Base-by-base conservation (phyloP, 306 rosid genomes). In the Pyrus pyrifolia region DNA sequence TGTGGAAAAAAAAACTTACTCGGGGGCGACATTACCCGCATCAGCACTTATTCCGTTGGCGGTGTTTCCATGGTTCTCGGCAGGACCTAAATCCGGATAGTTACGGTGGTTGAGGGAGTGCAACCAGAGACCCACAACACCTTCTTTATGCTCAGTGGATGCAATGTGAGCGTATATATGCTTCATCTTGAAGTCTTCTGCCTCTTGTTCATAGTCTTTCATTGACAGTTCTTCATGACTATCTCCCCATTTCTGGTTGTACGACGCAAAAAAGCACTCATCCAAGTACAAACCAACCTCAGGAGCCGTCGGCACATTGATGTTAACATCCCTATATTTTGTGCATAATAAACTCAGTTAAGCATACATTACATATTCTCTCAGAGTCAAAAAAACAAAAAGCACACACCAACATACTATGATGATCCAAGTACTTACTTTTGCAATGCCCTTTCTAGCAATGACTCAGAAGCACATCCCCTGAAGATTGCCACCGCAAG, bases 241-340 rank as follows among this genome's bases (percentile, higher is more conserved):
- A 68, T 88, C 97, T 78, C 89, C 91, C 98, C 98, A 94, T 82
- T 94, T 94, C 72, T 92, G 82, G 85, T 94, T 94, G 73, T 94
- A 94, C 11, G 98, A 94, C 58, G 93, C 0, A 79, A 88, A 94
- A 80, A 90, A 76, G 80, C 98, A 94, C 87, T 94, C 98, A 10
- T 94, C 97, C 81, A 92, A 85, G 86, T 83, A 94, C 69, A 94
- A 87, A 31, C 98, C 98, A 80, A 90, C 92, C 83, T 94, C 98
- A n/a, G 98, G 97, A 30, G 97, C 98, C 25, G 96, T 94, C 53
- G 98, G 98, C 81, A 94, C 95, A 72, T 84, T 94, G 44, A 94
- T 80, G 82, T 85, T 86, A 22, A 90, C 85, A 68, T 92, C 97
- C 90, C 97, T 91, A 73, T 57, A 80, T 65, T 73, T 33, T 15